Base-by-base conservation (phyloP, 2,329 filamentous ascomycete species). In the Cladophialophora bantiana region DNA sequence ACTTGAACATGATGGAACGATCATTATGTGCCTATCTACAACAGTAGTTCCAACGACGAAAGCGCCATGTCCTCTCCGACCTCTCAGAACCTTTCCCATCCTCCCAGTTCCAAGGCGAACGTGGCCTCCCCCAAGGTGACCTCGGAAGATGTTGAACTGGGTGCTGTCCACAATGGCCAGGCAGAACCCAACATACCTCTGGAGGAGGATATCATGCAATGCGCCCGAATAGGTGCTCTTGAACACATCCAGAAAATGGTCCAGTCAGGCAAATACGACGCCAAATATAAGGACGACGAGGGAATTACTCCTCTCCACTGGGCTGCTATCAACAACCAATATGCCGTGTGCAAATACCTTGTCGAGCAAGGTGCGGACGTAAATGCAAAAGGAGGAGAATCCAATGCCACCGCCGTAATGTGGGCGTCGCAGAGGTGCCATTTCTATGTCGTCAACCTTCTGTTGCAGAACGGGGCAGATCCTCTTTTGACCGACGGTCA, bases 241-340 rank as follows among this genome's bases (percentile, higher is more conserved):
- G 83, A 85, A 7, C 90, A 88, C 61, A 95, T 99, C 83, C 91
- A 97, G 82, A 93, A 89, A 82, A 84, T 99, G 59, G 96, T 97
- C 73, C 92, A 94, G 76, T 87, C 86, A 65, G 90, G 90, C 72
- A 92, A 91, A 74, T 92, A 86, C 77, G 91, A 93, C 77, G 92
- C 93, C 58, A 92, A 88, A 61, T 95, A 93, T 78, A 86, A 85
- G 63, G 95, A 99, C 76, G 91, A 91, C 62, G 93, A 99, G 79
- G 93, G 93, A 76, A 97, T 99, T 77, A 98, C 94, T 48, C 93
- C 95, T 69, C 81, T 99, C 79, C 77, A 99, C 93, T 99, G 95
- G 95, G 95, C 95, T 55, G 93, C 96, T 42, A 98, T 99, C 78
- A 99, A 99, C 82, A 98, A 98, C 77, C 95, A 97, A 78, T 96